Base-by-base conservation (phyloP, 164 flowering plant species). In the Cinnamomum micranthum region DNA sequence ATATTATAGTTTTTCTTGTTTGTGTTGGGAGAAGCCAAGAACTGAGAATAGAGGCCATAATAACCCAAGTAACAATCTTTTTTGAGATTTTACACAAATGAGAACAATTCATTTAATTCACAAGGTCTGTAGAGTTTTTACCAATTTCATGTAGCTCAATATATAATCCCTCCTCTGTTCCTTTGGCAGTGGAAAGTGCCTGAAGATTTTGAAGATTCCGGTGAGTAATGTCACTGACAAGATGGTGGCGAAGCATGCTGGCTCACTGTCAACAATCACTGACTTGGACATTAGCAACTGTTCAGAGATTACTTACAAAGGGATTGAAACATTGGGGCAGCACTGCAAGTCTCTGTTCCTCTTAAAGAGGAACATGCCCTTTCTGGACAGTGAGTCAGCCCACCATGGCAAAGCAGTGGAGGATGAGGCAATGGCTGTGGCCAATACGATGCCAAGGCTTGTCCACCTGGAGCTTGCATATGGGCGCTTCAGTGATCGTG, bases 341-440 rank as follows among this genome's bases (percentile, higher is more conserved):
- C 75, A 86, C 75, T 90, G 93, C 75, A 87, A 85, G 74, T 76
- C 66, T 2, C 88, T 92, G 4, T 65, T 73, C 1, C 76, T 70
- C 31, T 71, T 92, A 50, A 82, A 84, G 65, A 80, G 97, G 51
- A 83, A 78, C 75, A 85, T 92, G 90, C 92, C 87, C 64, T 92
- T 92, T 3, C 65, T 84, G 24, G 84, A 79, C 47, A 67, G 82
- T 3, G 79, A 62, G 2, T 84, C 76, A 9, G 12, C 3, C 13
- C 33, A 4, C 22, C 33, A 25, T 23, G 27, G 12, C 35, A 17
- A 27, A 23, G 22, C 25, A 22, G 78, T 55, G 65, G 70, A 65
- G 9, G 90, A 86, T 4, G 97, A 90, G 80, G 97, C 97, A 17
- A 68, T 78, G 58, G 92, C 93, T 28, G 88, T 90, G 35, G 92